Evolutionary conservation across 2,329 filamentous ascomycete genomes (phyloP).

Genomic region (Aspergillus ruber): DNA sequence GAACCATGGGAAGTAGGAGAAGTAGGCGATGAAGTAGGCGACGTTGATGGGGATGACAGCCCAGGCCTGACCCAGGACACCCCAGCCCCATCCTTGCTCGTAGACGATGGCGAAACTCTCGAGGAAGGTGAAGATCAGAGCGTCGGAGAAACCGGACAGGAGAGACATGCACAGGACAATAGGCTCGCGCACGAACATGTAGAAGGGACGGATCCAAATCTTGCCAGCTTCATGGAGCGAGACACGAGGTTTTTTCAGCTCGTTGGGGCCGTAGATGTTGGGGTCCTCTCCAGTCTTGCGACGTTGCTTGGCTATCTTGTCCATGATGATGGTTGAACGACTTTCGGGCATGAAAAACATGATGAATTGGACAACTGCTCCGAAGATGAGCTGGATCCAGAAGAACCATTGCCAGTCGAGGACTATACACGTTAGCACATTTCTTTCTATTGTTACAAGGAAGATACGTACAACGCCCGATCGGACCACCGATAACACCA

Average conservation of each 20-base stretch:
- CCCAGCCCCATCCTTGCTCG: slow-evolving; percentile 53
- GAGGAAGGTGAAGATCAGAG: slow-evolving; percentile 61
- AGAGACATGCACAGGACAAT: slow-evolving; percentile 64
- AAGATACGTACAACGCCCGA: slow-evolving; percentile 25
- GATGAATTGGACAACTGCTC: slow-evolving; percentile 46
- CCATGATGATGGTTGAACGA: slow-evolving; percentile 50
- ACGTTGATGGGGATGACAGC: slow-evolving; percentile 61
- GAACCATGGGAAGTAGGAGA: slow-evolving; percentile 48
- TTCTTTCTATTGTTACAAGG: slow-evolving; percentile 1
- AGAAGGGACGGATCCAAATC: slow-evolving; percentile 59
- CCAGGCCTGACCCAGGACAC: slow-evolving; percentile 51
- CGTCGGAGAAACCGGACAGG: slow-evolving; percentile 64
- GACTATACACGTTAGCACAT: slow-evolving; percentile 10
- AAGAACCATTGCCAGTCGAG: slow-evolving; percentile 52
- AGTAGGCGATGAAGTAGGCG: slow-evolving; percentile 59
- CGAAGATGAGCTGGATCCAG: slow-evolving; percentile 55
- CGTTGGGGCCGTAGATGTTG: slow-evolving; percentile 60
- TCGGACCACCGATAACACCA: slow-evolving; percentile 45
- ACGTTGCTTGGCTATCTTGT: slow-evolving; percentile 50
- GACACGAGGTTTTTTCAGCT: slow-evolving; percentile 43
- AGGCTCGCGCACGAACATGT: slow-evolving; percentile 65
- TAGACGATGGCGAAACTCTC: slow-evolving; percentile 53
- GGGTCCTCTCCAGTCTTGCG: slow-evolving; percentile 46
- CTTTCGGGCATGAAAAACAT: slow-evolving; percentile 51
- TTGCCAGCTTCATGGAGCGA: slow-evolving; percentile 25